Base-by-base conservation (phyloP, 2,329 filamentous ascomycete species). In the Penicillium sp. region DNA sequence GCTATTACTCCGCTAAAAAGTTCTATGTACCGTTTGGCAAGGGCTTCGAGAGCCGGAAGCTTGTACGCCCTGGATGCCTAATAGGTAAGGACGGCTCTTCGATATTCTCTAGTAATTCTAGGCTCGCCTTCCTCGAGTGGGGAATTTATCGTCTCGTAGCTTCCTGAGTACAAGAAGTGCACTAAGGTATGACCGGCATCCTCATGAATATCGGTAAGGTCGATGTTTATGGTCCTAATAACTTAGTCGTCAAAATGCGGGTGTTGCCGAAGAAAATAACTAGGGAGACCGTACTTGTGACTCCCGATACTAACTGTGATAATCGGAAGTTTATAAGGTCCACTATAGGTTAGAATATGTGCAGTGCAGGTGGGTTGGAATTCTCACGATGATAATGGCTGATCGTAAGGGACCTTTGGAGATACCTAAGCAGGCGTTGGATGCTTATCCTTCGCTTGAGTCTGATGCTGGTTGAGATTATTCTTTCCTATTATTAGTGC, bases 21-120 rank as follows among this genome's bases (percentile, higher is more conserved):
- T 40, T 64, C 57, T n/a, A 68, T 62, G 30, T 69, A 62, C 13
- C 45, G 24, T 49, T 50, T 56, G 28, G 49, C 28, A 51, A 51
- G 49, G 49, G 49, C 49, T 51, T 51, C 49, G 10, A 69, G 65
- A 42, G 35, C 56, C 33, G 17, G 12, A 28, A 69, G 33, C 0
- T 40, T 30, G 37, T 61, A 67, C 22, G 12, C 62, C 26, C 58
- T 66, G 47, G 67, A 64, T 38, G 64, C 67, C n/a, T 67, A 35
- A 35, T 68, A 30, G 68, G 17, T 58, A 0, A 63, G 56, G n/a
- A 64, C 38, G 24, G 61, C 63, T 60, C 56, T 64, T 30, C 26
- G 30, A 54, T 65, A 69, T 51, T 69, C 67, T 56, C 30, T 54
- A 15, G 42, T 54, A 5, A 65, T 22, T 24, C 51, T 9, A 40